A percentile compares a stretch with the other conserved stretches of the same genome.
Evolutionary conservation across 768 basidiomycete genomes (phyloP).

Genomic region (Leucocoprinus birnbaumii): DNA sequence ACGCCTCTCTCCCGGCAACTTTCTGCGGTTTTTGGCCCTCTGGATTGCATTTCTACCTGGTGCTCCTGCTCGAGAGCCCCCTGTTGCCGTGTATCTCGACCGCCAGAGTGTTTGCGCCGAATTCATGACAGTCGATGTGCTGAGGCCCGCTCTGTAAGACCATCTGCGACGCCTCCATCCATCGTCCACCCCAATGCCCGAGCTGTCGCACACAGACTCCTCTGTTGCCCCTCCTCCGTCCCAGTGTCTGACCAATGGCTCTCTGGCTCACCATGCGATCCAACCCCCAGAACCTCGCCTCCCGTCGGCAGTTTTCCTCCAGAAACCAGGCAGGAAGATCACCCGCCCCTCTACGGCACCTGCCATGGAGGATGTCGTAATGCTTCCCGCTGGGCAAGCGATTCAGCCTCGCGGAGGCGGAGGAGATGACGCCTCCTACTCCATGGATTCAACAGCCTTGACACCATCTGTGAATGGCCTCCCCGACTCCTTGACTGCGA

Average conservation of each 20-base stretch:
- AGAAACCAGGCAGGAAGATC: slow-evolving; percentile 18
- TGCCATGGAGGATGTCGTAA: slow-evolving; percentile 34
- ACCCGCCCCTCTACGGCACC: slow-evolving; percentile 36
- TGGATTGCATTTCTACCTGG: neutral
- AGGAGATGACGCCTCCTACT: neutral
- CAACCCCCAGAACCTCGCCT: slow-evolving; percentile 4
- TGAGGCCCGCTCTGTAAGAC: neutral
- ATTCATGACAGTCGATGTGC: neutral
- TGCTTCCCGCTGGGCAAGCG: slow-evolving; percentile 39
- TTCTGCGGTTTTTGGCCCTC: neutral
- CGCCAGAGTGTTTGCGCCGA: neutral
- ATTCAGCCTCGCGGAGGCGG: slow-evolving; percentile 1
- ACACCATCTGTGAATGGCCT: neutral
- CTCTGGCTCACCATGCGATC: neutral
- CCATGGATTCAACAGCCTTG: neutral
- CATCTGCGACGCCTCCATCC: neutral
- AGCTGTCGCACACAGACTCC: neutral
- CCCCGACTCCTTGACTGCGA: neutral
- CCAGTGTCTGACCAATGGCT: neutral
- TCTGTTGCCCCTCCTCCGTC: slow-evolving; percentile 1
- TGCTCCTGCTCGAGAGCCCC: neutral
- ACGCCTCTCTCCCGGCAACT: neutral
- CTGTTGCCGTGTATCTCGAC: neutral
- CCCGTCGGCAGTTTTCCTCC: slow-evolving; percentile 11
- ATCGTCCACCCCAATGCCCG: slow-evolving; percentile 1